phyloP scores from a whole-genome alignment of 768 basidiomycete genomes.

The Rhodotorula babjevae region DNA sequence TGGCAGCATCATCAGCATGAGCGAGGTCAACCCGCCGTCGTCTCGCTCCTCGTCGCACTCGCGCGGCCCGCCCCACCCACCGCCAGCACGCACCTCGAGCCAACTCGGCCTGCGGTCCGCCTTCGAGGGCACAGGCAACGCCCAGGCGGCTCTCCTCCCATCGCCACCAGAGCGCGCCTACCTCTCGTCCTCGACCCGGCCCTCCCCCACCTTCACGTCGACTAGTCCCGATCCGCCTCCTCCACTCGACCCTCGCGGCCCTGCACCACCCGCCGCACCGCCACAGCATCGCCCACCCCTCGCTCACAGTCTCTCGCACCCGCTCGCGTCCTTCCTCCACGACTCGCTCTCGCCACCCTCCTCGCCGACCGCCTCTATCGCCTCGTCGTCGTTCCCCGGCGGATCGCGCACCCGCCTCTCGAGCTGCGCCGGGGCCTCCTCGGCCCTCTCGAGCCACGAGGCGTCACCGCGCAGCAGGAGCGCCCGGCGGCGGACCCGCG shows the following conservation, averaged over 20 bases:
- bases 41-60: background rate
- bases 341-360: conserved; percentile 10
- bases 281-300: background rate
- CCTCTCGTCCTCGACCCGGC: background rate
- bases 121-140: too few relatives aligned
- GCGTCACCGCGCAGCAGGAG: background rate
- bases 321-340: conserved; percentile 6
- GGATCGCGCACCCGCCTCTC: conserved; percentile 8
- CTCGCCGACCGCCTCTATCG: background rate
- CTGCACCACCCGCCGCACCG: background rate
- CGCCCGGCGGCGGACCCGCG: too few relatives aligned
- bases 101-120: too few relatives aligned
- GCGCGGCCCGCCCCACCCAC: background rate
- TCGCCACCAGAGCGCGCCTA: background rate
- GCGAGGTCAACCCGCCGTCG: background rate
- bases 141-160: background rate
- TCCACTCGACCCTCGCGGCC: background rate
- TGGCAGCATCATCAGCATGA: conserved; percentile 12
- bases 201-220: background rate
- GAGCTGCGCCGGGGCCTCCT: background rate
- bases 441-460: background rate
- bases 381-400: conserved; percentile 4
- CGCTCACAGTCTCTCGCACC: background rate
- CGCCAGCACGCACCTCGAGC: too few relatives aligned
- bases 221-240: too few relatives aligned